Base-by-base conservation (phyloP, 2,329 filamentous ascomycete species). In the Trichoderma simmonsii region DNA sequence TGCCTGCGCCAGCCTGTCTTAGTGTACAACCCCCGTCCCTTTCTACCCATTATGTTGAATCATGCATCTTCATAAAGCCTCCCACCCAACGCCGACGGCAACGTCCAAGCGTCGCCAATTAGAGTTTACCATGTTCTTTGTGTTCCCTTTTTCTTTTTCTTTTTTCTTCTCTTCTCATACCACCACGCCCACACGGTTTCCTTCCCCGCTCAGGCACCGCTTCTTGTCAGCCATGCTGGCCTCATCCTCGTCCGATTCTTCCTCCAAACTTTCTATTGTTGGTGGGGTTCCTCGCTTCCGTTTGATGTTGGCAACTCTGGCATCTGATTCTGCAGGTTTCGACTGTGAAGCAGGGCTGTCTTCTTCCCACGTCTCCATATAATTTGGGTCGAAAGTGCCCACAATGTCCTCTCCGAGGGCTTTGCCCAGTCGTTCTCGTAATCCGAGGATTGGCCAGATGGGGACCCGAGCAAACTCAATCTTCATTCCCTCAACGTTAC, bases 341-440 rank as follows among this genome's bases (percentile, higher is more conserved):
- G 66, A 36, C 56, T 70, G 56, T 7, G 57, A 51, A 15, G 36
- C 57, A 61, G 57, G 43, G 14, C 15, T 26, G 8, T 77, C 75
- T 2, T 82, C 80, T 66, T 84, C 82, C 81, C 83, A 87, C 1
- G 83, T 85, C 71, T 86, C 84, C 64, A 88, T 84, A 18, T 79
- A 77, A 7, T 80, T 77, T 0, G 76, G 72, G 65, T 85, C 80
- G 63, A 84, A 81, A 2, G 72, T 64, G 1, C 86, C 86, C 4
- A 87, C 84, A 14, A 88, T 74, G 4, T 88, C 86, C 21, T 79
- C 77, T 8, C 87, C 87, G 0, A 90, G 79, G 3, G 86, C 87
- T 73, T 83, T 83, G 51, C 86, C 86, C 0, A 90, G 80, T 6
- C 88, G 84, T 77, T 89, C 87, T 72, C 85, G 85, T 7, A 90